Conservation (phyloP, 306 rosid genomes). For the Acacia confusa region DNA sequence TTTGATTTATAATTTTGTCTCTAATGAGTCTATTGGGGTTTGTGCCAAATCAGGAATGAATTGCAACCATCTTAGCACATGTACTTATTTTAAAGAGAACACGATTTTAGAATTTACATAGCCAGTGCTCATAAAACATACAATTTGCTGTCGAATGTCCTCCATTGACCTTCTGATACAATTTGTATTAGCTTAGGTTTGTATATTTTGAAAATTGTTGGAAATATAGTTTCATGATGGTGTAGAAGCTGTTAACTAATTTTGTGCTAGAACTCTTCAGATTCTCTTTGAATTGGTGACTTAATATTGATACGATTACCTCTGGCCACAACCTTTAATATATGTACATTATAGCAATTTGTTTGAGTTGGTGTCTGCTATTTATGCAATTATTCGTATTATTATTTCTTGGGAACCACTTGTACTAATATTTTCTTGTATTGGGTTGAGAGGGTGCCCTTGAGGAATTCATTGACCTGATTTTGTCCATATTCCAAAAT, state of each 20-base stretch:
- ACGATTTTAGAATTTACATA: conserved; percentile 15
- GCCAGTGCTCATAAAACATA: not conserved
- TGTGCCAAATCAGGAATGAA: conserved; percentile 1
- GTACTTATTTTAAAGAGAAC: conserved; percentile 1
- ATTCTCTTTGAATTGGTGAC: not conserved
- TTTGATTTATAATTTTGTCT: not conserved
- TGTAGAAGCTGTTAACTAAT: not conserved
- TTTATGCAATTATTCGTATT: not conserved
- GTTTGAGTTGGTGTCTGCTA: not conserved
- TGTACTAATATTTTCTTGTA: conserved; percentile 14
- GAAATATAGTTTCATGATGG: not conserved
- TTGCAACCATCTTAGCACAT: not conserved
- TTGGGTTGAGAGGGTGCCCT: not conserved
- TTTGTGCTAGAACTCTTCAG: not conserved
- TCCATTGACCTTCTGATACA: not conserved
- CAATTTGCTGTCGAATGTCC: not conserved
- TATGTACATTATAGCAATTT: not conserved
- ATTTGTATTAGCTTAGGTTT: not conserved
- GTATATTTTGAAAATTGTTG: not conserved
- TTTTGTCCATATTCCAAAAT: conserved; percentile 12
- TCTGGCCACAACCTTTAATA: not conserved
- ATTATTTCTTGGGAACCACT: not conserved
- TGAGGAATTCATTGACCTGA: conserved; percentile 19
- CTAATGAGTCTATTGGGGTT: not conserved
- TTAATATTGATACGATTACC: not conserved